Conservation (phyloP, 768 basidiomycete genomes). For the Calvatia gigantea region DNA sequence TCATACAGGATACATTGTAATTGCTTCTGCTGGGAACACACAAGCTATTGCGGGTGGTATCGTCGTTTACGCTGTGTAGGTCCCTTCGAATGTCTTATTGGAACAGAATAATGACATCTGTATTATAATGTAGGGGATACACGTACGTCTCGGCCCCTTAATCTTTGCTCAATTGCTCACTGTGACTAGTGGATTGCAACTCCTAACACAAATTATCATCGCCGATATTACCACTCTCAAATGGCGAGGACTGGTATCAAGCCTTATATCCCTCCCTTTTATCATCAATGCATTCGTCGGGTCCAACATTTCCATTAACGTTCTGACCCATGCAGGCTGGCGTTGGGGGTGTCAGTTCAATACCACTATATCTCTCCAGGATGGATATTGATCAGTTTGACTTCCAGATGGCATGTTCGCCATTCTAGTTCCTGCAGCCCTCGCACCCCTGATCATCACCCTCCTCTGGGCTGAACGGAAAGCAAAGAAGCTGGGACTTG, state of each 20-base stretch:
- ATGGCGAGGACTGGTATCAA: constrained; percentile 51
- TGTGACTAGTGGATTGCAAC: constrained; percentile 48
- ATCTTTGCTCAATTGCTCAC: not conserved
- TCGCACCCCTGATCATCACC: constrained; percentile 49
- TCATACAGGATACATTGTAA: constrained; percentile 43
- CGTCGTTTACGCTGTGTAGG: constrained; percentile 53
- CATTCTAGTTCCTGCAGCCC: constrained; percentile 47
- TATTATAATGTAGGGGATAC: constrained; percentile 44
- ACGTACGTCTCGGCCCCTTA: constrained; percentile 33
- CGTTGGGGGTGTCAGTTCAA: constrained; percentile 62
- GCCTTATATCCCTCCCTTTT: constrained; percentile 27
- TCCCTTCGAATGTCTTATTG: constrained; percentile 4
- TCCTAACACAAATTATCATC: constrained; percentile 62
- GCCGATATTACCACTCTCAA: constrained; percentile 57
- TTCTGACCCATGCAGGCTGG: constrained; percentile 46
- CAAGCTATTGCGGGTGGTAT: constrained; percentile 49
- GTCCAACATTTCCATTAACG: constrained; percentile 52
- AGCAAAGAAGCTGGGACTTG: constrained; percentile 35
- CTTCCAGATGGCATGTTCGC: constrained; percentile 52
- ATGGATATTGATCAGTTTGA: not conserved
- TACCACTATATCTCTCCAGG: not conserved
- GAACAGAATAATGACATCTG: not conserved
- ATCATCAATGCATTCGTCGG: constrained; percentile 64
- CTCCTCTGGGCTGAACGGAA: constrained; percentile 54
- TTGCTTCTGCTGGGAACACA: constrained; percentile 46